Evolutionary conservation across 2,329 filamentous ascomycete genomes (phyloP), one percentile per base, ranked within the genome.

Genomic region (Lachnellula arida): DNA sequence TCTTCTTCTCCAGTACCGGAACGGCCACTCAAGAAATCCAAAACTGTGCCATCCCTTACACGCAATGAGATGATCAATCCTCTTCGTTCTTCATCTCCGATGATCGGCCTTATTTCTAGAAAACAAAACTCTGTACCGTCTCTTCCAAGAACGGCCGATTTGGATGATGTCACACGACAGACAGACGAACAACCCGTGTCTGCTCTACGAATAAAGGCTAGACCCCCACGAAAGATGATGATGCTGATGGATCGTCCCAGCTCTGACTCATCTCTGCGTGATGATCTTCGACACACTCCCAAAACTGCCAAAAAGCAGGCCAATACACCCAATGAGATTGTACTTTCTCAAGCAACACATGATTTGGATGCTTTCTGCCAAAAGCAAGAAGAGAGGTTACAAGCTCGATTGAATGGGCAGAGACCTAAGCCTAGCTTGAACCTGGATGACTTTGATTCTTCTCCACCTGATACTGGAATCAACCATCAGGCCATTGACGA

Each of bases 181-280:
- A n/a, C 35, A 15, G 37, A 32, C 8, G 47, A 56, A 2, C 56
- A 51, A 22, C 48, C 63, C 6, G 55, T 49, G n/a, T 64, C 67
- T 28, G 49, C 63, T 43, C 49, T 70, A 44, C 62, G 65, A 32
- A 68, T 70, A 37, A 70, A 63, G 50, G 55, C 67, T 23, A 62
- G 63, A 52, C 57, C 63, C 22, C 62, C 57, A 23, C 58, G 53
- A 44, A 64, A 62, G 43, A 68, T 69, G 65, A 65, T 69, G 61
- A 68, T 70, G 65, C 59, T 67, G 19, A 62, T 67, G 59, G 59
- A 62, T 42, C 54, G 56, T 17, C 54, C 63, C 9, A 57, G 40
- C 43, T 56, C 60, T 46, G 55, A 57, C n/a, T 25, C 54, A 25
- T 49, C 53, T 28, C n/a, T 46, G 4, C 46, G 35, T 23, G 49